Evolutionary conservation across 306 rosid genomes (phyloP), one percentile per base, ranked within the genome.

Genomic region (Castanea mollissima): DNA sequence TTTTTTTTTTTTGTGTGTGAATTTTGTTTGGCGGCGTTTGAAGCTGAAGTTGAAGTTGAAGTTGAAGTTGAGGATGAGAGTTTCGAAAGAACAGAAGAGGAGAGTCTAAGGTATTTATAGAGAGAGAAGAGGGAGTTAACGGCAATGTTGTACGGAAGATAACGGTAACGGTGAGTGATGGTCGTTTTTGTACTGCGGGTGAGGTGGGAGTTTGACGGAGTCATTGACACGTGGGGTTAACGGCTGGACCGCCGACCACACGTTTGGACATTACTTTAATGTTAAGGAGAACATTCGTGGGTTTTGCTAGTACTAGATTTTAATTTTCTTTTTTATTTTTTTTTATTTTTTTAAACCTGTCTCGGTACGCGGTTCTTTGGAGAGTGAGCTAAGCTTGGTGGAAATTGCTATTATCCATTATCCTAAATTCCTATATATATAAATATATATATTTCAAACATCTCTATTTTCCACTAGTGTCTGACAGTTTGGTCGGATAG

Each of bases 181-280:
- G 82, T 78, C 73, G 13, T 55, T 52, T 10, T 6, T 14, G 59
- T 15, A 59, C 16, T 0, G 55, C 79, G 55, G 14, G n/a, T 46
- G 38, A 38, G 44, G 10, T 38, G 10, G 44, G 44, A 38, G 44
- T 38, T 69, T 76, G 23, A 85, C 71, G 77, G 76, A 7, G 19
- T 54, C 12, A 1, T 3, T 21, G 7, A 35, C 25, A n/a, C 87
- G 80, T 19, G 78, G 41, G 78, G 2, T n/a, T 58, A 59, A 74
- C 85, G 80, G 82, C 56, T 55, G 11, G 18, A 18, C 71, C 64
- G 58, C 90, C 88, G 90, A 79, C 90, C 89, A 78, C 87, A 79
- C 79, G 89, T 52, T 19, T 5, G 64, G 34, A n/a, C 46, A 15
- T 46, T 46, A 12, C 46, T 19, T 46, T 46, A 12, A 12, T 3